phyloP scores from a whole-genome alignment of 345 rosid genomes.

The Euphorbia pulcherrima region DNA sequence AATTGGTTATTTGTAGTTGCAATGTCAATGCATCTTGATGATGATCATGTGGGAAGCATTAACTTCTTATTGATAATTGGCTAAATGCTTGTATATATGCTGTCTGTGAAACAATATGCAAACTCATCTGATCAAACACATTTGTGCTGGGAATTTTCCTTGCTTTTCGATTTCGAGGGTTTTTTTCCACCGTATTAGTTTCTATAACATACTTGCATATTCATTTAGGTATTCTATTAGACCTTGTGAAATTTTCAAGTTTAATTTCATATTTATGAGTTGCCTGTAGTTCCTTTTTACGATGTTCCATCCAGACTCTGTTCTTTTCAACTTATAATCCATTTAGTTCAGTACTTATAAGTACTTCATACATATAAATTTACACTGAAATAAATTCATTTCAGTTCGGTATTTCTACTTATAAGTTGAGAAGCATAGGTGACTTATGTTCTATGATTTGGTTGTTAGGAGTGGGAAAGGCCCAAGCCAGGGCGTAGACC shows the following conservation, averaged over 20 bases:
- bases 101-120: background rate
- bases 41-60: background rate
- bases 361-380: too few species aligned
- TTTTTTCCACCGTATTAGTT: background rate
- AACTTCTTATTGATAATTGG: background rate
- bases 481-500: slow-evolving; percentile 75
- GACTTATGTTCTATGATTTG: slow-evolving; percentile 9
- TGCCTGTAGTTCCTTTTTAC: background rate
- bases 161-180: background rate
- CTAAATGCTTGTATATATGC: background rate
- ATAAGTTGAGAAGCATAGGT: too few species aligned
- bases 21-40: background rate
- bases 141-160: background rate
- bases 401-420: too few species aligned
- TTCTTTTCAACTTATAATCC: too few species aligned
- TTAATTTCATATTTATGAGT: background rate
- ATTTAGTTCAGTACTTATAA: too few species aligned
- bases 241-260: background rate
- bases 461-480: slow-evolving; percentile 66
- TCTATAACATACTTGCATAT: background rate
- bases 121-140: background rate
- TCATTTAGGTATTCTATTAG: background rate
- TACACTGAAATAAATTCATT: too few species aligned
- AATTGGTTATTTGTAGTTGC: background rate
- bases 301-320: background rate